Percentiles rank a stretch among this genome's conserved stretches.
These are phyloP conservation scores for Sisymbrium irio DNA, from an alignment of 345 rosid genomes.

Conservation along the genomic window DNA sequence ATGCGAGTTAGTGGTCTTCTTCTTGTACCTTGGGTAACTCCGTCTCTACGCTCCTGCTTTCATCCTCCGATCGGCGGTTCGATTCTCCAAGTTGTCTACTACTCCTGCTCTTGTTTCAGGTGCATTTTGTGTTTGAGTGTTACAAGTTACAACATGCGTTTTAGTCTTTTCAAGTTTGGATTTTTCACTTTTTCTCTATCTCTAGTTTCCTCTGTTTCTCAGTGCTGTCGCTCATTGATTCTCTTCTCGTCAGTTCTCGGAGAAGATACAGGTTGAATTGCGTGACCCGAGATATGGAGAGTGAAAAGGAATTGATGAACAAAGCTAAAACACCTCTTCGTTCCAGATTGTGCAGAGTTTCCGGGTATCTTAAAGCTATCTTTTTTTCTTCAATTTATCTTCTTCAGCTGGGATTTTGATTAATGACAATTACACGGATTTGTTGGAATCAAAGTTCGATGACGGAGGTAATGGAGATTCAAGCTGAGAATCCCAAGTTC, in stretches of 20 bases:
- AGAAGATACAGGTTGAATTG: constrained; percentile 4
- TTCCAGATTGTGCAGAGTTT: constrained; percentile 60
- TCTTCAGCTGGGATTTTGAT: not conserved
- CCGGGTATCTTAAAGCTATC: constrained; percentile 42
- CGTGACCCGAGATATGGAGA: constrained; percentile 41
- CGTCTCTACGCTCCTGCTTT: constrained; percentile 4
- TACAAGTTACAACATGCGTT: not conserved
- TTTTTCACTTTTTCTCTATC: constrained; percentile 1
- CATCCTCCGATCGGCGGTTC: constrained; percentile 26
- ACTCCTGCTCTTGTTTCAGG: constrained; percentile 14
- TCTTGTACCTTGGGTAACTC: constrained; percentile 28
- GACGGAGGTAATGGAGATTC: constrained; percentile 70
- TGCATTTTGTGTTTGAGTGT: not conserved
- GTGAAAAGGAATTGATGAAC: constrained; percentile 26
- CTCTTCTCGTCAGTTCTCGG: constrained; percentile 18
- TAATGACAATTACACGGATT: not conserved
- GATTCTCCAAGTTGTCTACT: not conserved
- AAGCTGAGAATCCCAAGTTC: constrained; percentile 55
- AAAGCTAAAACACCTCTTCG: constrained; percentile 34
- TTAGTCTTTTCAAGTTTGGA: too few relatives aligned
- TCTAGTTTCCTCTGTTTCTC: constrained; percentile 1
- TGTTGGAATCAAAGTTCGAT: constrained; percentile 41
- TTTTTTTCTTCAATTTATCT: not conserved
- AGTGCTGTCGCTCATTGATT: not conserved
- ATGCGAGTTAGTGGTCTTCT: constrained; percentile 21